These are phyloP conservation scores for Acacia concinna DNA, from an alignment of 331 rosid species.

Conservation along the genomic window DNA sequence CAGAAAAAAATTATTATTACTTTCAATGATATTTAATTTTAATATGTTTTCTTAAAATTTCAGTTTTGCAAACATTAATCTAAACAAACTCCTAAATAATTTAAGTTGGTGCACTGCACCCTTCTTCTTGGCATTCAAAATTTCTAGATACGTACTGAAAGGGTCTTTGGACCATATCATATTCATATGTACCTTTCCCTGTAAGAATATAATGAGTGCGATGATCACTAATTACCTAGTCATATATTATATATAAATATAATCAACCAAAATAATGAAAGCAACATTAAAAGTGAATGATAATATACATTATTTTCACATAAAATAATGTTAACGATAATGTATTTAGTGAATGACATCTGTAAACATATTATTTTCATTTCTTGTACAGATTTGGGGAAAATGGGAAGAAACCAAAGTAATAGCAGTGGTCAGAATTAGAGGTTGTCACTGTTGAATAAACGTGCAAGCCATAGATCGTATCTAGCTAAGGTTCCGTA, in stretches of 20 bases:
- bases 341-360: background rate
- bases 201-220: background rate
- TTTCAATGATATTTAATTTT: no score
- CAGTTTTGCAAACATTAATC: background rate
- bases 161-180: no score
- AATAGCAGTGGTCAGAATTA: background rate
- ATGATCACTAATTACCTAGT: background rate
- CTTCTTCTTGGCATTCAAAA: background rate
- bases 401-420: background rate
- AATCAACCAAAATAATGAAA: background rate
- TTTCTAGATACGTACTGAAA: background rate
- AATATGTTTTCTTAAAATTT: no score
- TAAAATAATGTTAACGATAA: background rate
- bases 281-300: background rate
- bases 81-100: no score
- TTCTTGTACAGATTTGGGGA: background rate
- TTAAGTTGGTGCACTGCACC: background rate
- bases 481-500: conserved; percentile 4
- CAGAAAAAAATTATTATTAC: no score
- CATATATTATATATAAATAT: no score
- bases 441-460: conserved; percentile 36
- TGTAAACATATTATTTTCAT: background rate
- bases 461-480: conserved; percentile 44
- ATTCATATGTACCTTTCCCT: background rate
- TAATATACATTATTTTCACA: no score